phyloP scores from a whole-genome alignment of 768 basidiomycete genomes.

The Termitomyces heimii region DNA sequence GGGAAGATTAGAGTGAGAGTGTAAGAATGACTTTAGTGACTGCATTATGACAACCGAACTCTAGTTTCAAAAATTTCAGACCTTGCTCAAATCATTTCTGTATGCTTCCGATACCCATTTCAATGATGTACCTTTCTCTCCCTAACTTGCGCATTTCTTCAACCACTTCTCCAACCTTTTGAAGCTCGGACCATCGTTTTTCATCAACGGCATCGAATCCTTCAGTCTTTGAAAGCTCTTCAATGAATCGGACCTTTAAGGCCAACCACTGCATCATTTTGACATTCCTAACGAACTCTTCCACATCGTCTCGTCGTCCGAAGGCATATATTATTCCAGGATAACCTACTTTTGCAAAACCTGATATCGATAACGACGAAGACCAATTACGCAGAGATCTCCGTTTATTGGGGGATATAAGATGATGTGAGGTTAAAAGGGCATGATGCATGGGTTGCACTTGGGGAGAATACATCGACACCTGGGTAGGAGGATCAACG shows the following conservation, averaged over 20 bases:
- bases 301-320: conserved; percentile 44
- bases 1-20: not conserved
- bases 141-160: conserved; percentile 59
- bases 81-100: conserved; percentile 5
- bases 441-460: conserved; percentile 37
- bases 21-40: not conserved
- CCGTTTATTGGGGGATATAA: conserved; percentile 59
- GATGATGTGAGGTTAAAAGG: conserved; percentile 70
- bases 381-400: conserved; percentile 53
- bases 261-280: conserved; percentile 81
- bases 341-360: conserved; percentile 73
- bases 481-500: not conserved
- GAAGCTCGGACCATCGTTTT: conserved; percentile 52
- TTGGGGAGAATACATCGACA: not conserved
- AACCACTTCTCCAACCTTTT: conserved; percentile 65
- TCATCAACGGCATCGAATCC: conserved; percentile 2
- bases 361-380: conserved; percentile 43
- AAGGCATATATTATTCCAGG: conserved; percentile 74
- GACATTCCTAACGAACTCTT: conserved; percentile 61
- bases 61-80: not conserved
- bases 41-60: not conserved
- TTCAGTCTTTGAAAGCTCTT: conserved; percentile 30
- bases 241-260: conserved; percentile 51
- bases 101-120: conserved; percentile 59
- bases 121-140: conserved; percentile 47